phyloP scores from a whole-genome alignment of 179 eudicot species.

The Camellia oleifera region DNA sequence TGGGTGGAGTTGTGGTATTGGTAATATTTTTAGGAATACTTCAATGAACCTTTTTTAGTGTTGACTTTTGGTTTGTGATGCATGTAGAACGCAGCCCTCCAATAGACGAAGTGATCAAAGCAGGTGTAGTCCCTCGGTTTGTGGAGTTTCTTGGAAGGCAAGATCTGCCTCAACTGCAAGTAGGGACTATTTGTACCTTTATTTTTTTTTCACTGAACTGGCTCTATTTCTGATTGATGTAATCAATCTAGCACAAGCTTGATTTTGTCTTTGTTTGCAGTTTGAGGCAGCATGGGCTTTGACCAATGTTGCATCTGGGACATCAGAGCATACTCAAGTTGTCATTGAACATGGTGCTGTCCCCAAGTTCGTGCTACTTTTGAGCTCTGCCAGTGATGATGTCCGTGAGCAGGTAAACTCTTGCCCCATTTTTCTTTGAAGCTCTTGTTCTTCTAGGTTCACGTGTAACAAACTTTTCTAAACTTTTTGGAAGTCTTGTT shows the following conservation, averaged over 20 bases:
- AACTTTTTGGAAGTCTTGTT: neutral
- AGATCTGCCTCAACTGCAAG: constrained; percentile 87
- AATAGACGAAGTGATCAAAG: constrained; percentile 76
- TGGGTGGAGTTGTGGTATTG: neutral
- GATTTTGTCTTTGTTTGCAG: constrained; percentile 26
- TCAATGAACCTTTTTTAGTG: neutral
- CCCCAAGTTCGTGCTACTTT: constrained; percentile 76
- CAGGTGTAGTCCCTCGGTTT: constrained; percentile 82
- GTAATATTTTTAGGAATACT: neutral
- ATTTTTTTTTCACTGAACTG: neutral
- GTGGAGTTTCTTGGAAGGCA: constrained; percentile 78
- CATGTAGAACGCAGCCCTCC: constrained; percentile 76
- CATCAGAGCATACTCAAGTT: constrained; percentile 73
- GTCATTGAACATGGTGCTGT: constrained; percentile 90
- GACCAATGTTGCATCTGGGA: constrained; percentile 80
- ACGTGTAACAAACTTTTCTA: neutral
- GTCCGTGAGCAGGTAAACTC: constrained; percentile 72
- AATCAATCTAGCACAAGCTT: constrained; percentile 1
- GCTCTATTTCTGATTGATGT: neutral
- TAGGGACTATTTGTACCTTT: constrained; percentile 19
- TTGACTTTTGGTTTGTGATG: constrained; percentile 13
- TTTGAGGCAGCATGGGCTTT: constrained; percentile 82
- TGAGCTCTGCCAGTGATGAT: constrained; percentile 84
- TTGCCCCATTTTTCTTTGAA: neutral
- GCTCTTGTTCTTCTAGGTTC: neutral